Evolutionary conservation across 2,329 filamentous ascomycete genomes (phyloP).

Genomic region (Ophioceras dolichostomum): DNA sequence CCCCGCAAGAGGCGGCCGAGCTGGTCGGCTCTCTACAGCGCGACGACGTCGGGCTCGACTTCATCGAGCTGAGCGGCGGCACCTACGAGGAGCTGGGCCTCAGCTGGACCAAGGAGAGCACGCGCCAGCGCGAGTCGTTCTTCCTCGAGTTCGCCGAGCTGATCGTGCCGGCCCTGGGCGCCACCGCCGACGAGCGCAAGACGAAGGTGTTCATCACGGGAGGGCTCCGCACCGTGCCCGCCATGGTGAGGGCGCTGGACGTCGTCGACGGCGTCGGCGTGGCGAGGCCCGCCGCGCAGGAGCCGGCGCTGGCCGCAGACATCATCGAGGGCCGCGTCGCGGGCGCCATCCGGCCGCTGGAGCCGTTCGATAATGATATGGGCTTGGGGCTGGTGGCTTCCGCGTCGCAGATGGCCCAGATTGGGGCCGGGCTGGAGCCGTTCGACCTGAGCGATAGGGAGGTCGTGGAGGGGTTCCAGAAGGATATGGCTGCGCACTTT

Average conservation of each 20-base stretch:
- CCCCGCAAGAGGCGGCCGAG: conserved; percentile 34
- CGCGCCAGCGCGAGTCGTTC: conserved; percentile 43
- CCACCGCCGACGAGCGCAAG: conserved; percentile 22
- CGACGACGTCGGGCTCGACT: conserved; percentile 36
- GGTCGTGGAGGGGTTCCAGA: not conserved
- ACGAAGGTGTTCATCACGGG: conserved; percentile 49
- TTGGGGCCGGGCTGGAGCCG: conserved; percentile 1
- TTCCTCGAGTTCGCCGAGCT: conserved; percentile 47
- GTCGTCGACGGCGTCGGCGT: conserved; percentile 49
- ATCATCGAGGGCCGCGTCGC: conserved; percentile 13
- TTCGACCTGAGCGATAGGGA: conserved; percentile 1
- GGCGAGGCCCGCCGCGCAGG: conserved; percentile 22
- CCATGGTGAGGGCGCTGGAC: conserved; percentile 45
- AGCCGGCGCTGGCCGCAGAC: conserved; percentile 17
- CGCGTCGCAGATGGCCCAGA: not conserved
- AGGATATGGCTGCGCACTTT: not conserved
- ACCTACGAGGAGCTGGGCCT: conserved; percentile 45
- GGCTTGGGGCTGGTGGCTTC: not conserved
- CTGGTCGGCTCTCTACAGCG: conserved; percentile 33
- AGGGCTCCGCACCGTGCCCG: conserved; percentile 39
- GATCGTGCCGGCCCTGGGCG: conserved; percentile 25
- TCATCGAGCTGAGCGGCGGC: conserved; percentile 48
- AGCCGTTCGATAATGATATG: not conserved
- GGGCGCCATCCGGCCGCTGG: conserved; percentile 2
- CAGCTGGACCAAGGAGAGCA: conserved; percentile 37